Evolutionary conservation across 192 early-diverging fungal genomes (phyloP).

Genomic region (Podila horticola): DNA sequence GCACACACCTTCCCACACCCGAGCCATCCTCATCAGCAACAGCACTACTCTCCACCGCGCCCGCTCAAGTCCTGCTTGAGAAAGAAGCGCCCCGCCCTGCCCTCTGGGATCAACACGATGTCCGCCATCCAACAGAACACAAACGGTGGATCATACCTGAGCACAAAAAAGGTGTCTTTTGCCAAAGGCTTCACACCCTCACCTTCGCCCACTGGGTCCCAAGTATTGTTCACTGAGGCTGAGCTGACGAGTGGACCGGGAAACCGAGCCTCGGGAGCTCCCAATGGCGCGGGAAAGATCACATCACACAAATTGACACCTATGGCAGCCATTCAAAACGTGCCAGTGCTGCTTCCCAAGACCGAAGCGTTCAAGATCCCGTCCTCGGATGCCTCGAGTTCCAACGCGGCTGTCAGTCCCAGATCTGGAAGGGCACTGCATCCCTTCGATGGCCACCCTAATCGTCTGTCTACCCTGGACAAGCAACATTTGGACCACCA

Average conservation of each 20-base stretch:
- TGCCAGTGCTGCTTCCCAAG: too few relatives aligned
- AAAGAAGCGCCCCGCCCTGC: neutral
- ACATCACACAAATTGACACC: neutral
- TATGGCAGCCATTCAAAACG: neutral
- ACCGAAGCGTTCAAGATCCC: neutral
- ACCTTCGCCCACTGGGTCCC: constrained; percentile 25
- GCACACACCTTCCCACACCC: neutral
- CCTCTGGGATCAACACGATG: neutral
- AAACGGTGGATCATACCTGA: neutral
- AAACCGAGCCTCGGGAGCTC: neutral
- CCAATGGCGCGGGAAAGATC: neutral
- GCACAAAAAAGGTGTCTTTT: constrained; percentile 29
- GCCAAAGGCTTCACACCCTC: constrained; percentile 37
- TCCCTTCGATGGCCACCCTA: constrained; percentile 39
- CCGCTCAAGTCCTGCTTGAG: constrained; percentile 41
- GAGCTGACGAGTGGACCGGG: neutral
- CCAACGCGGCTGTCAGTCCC: neutral
- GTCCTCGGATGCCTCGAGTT: neutral
- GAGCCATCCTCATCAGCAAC: neutral
- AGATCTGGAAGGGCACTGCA: constrained; percentile 16
- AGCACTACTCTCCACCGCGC: neutral
- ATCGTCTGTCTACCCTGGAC: constrained; percentile 32
- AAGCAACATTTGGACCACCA: constrained; percentile 27
- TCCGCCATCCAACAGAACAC: neutral
- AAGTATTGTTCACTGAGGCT: constrained; percentile 6